Evolutionary conservation across 495 filamentous ascomycete species (phyloP).

Genomic region (Penicillium cataractarum): DNA sequence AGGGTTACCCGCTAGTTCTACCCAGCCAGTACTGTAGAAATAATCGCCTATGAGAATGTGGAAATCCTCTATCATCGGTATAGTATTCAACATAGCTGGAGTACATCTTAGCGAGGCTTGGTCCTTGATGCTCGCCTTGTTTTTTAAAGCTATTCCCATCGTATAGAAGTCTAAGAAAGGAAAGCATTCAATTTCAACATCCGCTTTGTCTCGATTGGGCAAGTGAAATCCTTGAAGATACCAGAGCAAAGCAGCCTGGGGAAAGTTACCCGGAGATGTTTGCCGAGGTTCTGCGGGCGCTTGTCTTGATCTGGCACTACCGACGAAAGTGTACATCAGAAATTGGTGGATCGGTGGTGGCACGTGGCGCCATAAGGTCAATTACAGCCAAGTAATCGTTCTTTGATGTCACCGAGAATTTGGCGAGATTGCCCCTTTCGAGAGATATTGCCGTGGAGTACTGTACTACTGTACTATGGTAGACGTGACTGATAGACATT

Average conservation of each 20-base stretch:
- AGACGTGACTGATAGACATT: neutral
- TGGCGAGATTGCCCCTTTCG: neutral
- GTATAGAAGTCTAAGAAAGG: neutral
- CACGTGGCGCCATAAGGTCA: neutral
- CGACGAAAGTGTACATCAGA: neutral
- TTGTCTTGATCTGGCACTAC: neutral
- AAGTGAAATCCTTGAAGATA: neutral
- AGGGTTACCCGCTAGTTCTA: no score
- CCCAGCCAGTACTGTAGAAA: no score
- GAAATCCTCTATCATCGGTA: no score
- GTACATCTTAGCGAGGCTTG: no score
- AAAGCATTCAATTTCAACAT: neutral
- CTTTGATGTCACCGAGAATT: neutral
- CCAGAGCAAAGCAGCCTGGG: neutral
- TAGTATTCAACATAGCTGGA: no score
- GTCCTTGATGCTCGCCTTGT: neutral
- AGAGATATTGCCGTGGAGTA: neutral
- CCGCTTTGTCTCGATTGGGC: neutral
- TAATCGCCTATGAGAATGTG: no score
- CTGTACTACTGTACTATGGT: no score
- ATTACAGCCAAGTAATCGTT: neutral
- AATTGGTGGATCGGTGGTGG: neutral
- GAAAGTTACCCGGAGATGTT: neutral
- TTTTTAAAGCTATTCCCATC: neutral
- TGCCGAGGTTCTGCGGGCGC: neutral